Percentiles rank a stretch among this genome's conserved stretches.
Conservation (phyloP, 2,329 filamentous ascomycete species). For the Arthrobotrys iridis region DNA sequence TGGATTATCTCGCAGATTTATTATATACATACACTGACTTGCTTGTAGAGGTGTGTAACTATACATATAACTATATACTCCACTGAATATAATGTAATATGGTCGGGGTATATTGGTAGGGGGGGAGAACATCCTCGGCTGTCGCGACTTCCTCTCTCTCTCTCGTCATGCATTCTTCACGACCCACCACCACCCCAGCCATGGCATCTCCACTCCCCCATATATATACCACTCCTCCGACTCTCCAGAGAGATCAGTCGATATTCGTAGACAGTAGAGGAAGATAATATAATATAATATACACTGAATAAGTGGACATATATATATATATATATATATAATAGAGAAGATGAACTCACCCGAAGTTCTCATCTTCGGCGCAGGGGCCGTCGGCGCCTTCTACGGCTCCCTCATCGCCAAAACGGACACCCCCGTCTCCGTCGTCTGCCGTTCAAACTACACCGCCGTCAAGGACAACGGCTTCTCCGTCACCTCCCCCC, state of each 20-base stretch:
- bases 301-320: no score
- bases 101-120: no score
- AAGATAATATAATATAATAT: no score
- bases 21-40: no score
- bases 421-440: conserved; percentile 70
- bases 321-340: neutral
- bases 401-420: conserved; percentile 56
- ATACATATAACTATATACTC: no score
- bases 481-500: conserved; percentile 72
- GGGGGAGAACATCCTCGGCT: neutral
- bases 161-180: neutral
- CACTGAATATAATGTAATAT: no score
- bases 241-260: no score
- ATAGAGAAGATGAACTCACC: neutral
- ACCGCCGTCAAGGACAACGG: conserved; percentile 70
- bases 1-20: no score
- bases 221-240: neutral
- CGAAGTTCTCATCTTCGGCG: conserved; percentile 51
- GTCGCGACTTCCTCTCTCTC: conserved; percentile 10
- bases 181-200: neutral
- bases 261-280: no score
- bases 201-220: conserved; percentile 2
- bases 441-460: conserved; percentile 80
- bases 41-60: no score
- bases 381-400: conserved; percentile 55